These are phyloP conservation scores for Pistacia integerrima DNA, from an alignment of 345 rosid species.

Conservation along the genomic window DNA sequence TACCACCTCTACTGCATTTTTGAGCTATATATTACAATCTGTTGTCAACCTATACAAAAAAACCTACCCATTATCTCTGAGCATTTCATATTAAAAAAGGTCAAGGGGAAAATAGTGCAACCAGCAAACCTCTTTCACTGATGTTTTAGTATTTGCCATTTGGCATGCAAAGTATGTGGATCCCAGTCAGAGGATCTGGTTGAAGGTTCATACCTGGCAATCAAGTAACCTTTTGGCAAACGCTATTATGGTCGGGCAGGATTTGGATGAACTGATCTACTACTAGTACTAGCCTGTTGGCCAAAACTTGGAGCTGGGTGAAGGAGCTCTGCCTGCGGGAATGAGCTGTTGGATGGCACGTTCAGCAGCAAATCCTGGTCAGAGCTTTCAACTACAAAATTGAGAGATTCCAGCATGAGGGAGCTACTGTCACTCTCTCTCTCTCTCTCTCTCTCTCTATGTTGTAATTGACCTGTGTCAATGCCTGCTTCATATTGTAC, in stretches of 20 bases:
- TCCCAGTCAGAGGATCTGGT: slow-evolving; percentile 25
- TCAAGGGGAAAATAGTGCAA: slow-evolving; percentile 34
- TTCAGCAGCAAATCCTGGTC: slow-evolving; percentile 85
- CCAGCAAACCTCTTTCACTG: slow-evolving; percentile 56
- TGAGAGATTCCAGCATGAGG: slow-evolving; percentile 54
- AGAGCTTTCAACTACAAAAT: slow-evolving; percentile 56
- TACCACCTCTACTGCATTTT: slow-evolving; percentile 18
- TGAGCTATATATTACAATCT: slow-evolving; percentile 44
- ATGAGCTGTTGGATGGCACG: slow-evolving; percentile 79
- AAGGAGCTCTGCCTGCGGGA: slow-evolving; percentile 94
- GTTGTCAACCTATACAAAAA: slow-evolving; percentile 63
- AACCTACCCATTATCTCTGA: slow-evolving; percentile 40
- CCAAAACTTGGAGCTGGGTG: slow-evolving; percentile 45
- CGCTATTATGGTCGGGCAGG: slow-evolving; percentile 40
- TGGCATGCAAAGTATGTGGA: slow-evolving; percentile 32
- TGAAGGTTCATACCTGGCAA: slow-evolving; percentile 30
- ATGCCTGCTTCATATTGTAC: too few species aligned
- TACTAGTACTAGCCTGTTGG: slow-evolving; percentile 27
- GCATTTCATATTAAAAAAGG: slow-evolving; percentile 35
- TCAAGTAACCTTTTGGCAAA: slow-evolving; percentile 14
- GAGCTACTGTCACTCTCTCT: slow-evolving; percentile 32
- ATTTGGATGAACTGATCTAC: slow-evolving; percentile 56
- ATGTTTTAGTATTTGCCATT: slow-evolving; percentile 6
- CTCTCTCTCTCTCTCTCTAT: too few species aligned
- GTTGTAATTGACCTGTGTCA: too few species aligned